These are phyloP conservation scores for Mollisia scopiformis DNA, from an alignment of 2,329 filamentous ascomycete genomes.

Conservation along the genomic window DNA sequence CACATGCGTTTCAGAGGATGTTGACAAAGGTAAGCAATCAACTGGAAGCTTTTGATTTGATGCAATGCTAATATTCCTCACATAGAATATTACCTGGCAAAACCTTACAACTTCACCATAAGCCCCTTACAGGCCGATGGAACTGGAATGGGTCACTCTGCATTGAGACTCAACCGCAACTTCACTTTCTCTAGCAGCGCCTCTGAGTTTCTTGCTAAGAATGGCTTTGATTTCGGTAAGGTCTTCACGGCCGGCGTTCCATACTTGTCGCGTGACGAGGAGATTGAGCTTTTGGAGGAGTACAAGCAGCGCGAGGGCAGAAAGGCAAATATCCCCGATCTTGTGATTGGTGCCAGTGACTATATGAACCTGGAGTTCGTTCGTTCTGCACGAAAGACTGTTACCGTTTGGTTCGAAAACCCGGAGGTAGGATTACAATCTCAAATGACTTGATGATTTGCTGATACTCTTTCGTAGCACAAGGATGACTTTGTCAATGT, in stretches of 20 bases:
- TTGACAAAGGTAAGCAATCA: conserved; percentile 44
- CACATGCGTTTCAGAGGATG: conserved; percentile 63
- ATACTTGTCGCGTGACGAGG: conserved; percentile 65
- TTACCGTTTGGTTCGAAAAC: conserved; percentile 30
- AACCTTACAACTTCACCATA: conserved; percentile 67
- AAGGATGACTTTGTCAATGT: conserved; percentile 48
- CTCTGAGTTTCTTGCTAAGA: conserved; percentile 60
- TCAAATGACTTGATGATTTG: not conserved
- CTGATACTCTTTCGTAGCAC: conserved; percentile 16
- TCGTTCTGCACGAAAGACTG: conserved; percentile 26
- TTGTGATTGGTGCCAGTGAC: conserved; percentile 30
- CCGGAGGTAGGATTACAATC: conserved; percentile 17
- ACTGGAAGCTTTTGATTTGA: not conserved
- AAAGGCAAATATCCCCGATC: conserved; percentile 28
- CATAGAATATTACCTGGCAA: conserved; percentile 55
- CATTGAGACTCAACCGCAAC: conserved; percentile 60
- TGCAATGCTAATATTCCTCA: conserved; percentile 6
- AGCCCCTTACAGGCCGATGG: conserved; percentile 53
- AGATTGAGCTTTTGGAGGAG: conserved; percentile 46
- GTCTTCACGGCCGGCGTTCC: conserved; percentile 60
- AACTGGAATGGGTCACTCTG: too few relatives aligned
- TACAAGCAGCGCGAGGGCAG: conserved; percentile 33
- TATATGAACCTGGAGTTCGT: conserved; percentile 29
- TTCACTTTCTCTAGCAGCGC: conserved; percentile 52
- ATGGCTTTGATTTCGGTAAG: conserved; percentile 60